Evolutionary conservation across 179 eudicot genomes (phyloP).

Genomic region (Beta corolliflora): DNA sequence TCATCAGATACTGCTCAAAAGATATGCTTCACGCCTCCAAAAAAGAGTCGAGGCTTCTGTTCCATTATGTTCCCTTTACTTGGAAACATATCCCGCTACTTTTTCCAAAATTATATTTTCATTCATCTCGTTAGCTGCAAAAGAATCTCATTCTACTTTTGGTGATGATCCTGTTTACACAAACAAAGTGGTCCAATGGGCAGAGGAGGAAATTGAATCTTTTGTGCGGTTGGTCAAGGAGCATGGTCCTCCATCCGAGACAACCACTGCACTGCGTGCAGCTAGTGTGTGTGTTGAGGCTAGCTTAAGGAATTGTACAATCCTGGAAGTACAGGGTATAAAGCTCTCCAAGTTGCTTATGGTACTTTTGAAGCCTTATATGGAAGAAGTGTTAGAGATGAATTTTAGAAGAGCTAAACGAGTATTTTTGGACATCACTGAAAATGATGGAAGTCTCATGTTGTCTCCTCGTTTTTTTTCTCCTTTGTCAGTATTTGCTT

Average conservation of each 20-base stretch:
- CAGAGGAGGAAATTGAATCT: conserved; percentile 86
- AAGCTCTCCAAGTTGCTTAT: conserved; percentile 82
- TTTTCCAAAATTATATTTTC: conserved; percentile 84
- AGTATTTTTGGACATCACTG: conserved; percentile 58
- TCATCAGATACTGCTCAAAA: conserved; percentile 76
- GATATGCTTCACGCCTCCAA: conserved; percentile 67
- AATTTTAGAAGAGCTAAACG: conserved; percentile 83
- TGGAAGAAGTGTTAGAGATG: conserved; percentile 91
- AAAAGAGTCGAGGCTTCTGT: conserved; percentile 67
- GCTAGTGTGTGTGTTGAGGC: conserved; percentile 86
- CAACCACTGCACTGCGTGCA: conserved; percentile 70
- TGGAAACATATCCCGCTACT: conserved; percentile 81
- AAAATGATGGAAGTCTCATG: conserved; percentile 52
- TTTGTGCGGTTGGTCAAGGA: conserved; percentile 84
- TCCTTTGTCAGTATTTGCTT: conserved; percentile 70
- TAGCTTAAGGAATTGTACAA: conserved; percentile 72
- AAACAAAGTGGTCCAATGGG: conserved; percentile 84
- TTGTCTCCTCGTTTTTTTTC: conserved; percentile 84
- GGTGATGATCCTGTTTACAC: conserved; percentile 82
- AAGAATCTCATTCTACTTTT: conserved; percentile 65
- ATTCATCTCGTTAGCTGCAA: conserved; percentile 60
- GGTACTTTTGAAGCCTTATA: conserved; percentile 78
- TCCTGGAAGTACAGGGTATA: conserved; percentile 73
- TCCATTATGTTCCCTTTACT: conserved; percentile 70
- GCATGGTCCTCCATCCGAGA: conserved; percentile 83